Evolutionary conservation across 257 asterid genomes (phyloP).

Genomic region (Solanum appendiculatum): DNA sequence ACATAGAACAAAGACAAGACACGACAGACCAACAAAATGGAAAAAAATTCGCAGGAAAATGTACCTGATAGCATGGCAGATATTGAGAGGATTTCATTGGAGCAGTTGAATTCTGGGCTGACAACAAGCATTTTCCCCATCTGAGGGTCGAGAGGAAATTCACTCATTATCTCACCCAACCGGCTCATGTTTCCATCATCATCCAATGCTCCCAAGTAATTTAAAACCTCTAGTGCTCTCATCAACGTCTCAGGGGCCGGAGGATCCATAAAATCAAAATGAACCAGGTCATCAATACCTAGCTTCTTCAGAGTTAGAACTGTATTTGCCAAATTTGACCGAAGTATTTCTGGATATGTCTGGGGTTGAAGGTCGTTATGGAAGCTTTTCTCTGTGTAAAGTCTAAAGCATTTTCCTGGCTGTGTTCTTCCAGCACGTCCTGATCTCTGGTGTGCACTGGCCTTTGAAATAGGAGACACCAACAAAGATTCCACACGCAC

Average conservation of each 20-base stretch:
- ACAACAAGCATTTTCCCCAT: slow-evolving; percentile 96
- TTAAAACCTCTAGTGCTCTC: slow-evolving; percentile 94
- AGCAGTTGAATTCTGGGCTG: slow-evolving; percentile 83
- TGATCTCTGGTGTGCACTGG: slow-evolving; percentile 96
- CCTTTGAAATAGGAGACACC: slow-evolving; percentile 98
- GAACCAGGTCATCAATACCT: slow-evolving; percentile 88
- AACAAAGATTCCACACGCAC: slow-evolving; percentile 88
- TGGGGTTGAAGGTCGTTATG: slow-evolving; percentile 87
- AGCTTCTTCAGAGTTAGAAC: slow-evolving; percentile 87
- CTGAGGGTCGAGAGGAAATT: slow-evolving; percentile 94
- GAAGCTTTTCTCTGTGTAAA: slow-evolving; percentile 82
- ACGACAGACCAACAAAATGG: slow-evolving; percentile 5
- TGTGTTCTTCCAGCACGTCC: slow-evolving; percentile 99
- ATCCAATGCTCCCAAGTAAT: slow-evolving; percentile 88
- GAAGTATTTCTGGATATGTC: slow-evolving; percentile 85
- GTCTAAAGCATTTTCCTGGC: slow-evolving; percentile 97
- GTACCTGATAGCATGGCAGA: slow-evolving; percentile 98
- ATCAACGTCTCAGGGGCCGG: slow-evolving; percentile 96
- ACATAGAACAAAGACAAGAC: slow-evolving; percentile 7
- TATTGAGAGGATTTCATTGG: slow-evolving; percentile 86
- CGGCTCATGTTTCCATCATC: slow-evolving; percentile 90
- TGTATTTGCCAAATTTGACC: slow-evolving; percentile 88
- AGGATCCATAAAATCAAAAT: slow-evolving; percentile 98
- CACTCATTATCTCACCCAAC: slow-evolving; percentile 92
- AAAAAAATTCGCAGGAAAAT: background rate